These are phyloP conservation scores for Panaeolus cyanescens DNA, from an alignment of 768 basidiomycete genomes.

Conservation along the genomic window DNA sequence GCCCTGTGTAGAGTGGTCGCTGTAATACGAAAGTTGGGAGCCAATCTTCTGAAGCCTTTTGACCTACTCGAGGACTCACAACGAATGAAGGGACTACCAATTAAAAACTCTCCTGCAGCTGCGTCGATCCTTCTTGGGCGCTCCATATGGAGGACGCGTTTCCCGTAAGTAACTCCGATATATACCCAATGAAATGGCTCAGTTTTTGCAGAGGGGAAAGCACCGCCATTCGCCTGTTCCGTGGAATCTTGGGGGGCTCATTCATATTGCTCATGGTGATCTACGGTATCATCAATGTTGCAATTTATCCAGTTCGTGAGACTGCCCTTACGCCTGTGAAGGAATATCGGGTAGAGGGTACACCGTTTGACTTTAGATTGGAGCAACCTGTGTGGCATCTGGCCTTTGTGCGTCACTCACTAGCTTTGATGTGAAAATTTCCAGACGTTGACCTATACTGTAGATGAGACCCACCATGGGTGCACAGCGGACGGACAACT, in stretches of 20 bases:
- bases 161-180: background rate
- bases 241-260: background rate
- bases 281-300: background rate
- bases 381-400: constrained; percentile 2
- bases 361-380: background rate
- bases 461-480: too few relatives aligned
- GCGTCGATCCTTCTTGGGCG: background rate
- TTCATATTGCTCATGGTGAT: background rate
- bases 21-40: background rate
- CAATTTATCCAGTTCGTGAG: constrained; percentile 7
- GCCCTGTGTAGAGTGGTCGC: background rate
- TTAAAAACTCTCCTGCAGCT: background rate
- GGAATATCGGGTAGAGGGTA: background rate
- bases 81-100: background rate
- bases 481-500: too few relatives aligned
- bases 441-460: background rate
- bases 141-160: background rate
- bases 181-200: background rate
- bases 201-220: background rate
- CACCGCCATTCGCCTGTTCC: background rate
- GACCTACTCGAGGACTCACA: background rate
- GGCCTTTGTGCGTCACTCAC: background rate
- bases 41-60: background rate
- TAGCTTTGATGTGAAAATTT: background rate
- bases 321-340: constrained; percentile 4